Base-by-base conservation (phyloP, 1,284 basidiomycete species). In the Ustilago nuda region DNA sequence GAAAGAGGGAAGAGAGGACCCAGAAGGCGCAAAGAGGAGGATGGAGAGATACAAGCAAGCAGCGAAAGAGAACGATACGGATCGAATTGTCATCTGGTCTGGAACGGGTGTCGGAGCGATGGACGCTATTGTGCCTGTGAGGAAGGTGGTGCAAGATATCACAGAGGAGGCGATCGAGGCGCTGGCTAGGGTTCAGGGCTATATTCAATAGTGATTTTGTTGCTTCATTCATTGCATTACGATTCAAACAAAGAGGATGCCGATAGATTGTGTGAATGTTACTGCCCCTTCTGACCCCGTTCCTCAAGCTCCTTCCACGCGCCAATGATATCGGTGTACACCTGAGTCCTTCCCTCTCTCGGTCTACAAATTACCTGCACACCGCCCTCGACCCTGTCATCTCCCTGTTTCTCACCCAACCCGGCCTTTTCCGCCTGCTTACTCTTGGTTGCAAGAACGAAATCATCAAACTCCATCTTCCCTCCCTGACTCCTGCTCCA, bases 31-130 rank as follows among this genome's bases (percentile, higher is more conserved):
- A 15, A 71, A 66, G 48, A 51, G 59, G 37, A 64, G 82, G 27
- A 77, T 70, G 66, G 74, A 70, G 56, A 64, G 77, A n/a, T 84
- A 84, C 67, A 69, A 72, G 55, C 45, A 77, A 59, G 84, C 83
- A 0, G 71, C 70, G 3, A 73, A 66, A 39, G 53, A 72, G 48
- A 67, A 72, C 19, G 83, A 85, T 37, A 60, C 67, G 2, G 65
- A 72, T 17, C 64, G 83, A 11, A 67, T 84, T 43, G 75, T 85
- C 32, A 83, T 77, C 39, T 85, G 84, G 84, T 52, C 83, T 2
- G 84, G 84, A 5, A 82, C 81, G 15, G 83, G 83, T 2, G 73
- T 85, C 3, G 84, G 82, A 0, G 60, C 65, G 13, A 78, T 84
- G 37, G 50, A 71, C n/a, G 59, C 69, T 0, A 76, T 84, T 32